A percentile compares a stretch with the other conserved stretches of the same genome.
These are phyloP conservation scores for Sideroxylon spinosum DNA, from an alignment of 179 eudicot species.

Conservation along the genomic window DNA sequence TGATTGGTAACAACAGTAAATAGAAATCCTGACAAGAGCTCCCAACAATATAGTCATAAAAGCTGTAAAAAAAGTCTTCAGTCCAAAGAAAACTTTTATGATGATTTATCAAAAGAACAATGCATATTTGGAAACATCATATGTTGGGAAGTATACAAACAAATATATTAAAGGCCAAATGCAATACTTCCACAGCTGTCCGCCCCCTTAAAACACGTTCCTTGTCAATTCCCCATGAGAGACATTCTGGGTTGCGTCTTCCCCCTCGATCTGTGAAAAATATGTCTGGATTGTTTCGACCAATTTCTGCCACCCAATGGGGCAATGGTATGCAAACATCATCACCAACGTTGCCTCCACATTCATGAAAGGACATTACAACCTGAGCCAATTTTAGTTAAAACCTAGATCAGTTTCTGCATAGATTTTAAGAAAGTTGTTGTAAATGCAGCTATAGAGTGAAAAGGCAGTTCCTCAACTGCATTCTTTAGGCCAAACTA, in stretches of 20 bases:
- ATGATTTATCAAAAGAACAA: neutral
- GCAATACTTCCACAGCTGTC: constrained; percentile 82
- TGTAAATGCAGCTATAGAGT: neutral
- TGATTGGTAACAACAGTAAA: neutral
- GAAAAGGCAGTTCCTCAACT: neutral
- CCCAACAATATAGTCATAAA: neutral
- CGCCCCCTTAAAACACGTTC: constrained; percentile 90
- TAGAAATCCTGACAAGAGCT: neutral
- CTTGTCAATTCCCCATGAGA: constrained; percentile 95
- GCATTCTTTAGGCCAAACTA: neutral
- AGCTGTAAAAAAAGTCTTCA: neutral
- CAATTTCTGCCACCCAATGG: constrained; percentile 89
- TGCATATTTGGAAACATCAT: neutral
- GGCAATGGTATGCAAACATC: constrained; percentile 96
- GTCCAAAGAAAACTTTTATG: neutral
- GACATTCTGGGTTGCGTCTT: constrained; percentile 88
- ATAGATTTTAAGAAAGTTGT: neutral
- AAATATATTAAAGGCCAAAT: neutral
- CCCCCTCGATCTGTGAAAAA: constrained; percentile 92
- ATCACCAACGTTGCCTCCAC: constrained; percentile 92
- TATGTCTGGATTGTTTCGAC: constrained; percentile 80
- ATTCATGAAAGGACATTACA: constrained; percentile 94
- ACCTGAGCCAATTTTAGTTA: constrained; percentile 41
- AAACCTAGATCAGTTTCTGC: constrained; percentile 9
- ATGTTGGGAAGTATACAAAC: neutral